Base-by-base conservation (phyloP, 345 rosid genomes). In the Heritiera fomes region DNA sequence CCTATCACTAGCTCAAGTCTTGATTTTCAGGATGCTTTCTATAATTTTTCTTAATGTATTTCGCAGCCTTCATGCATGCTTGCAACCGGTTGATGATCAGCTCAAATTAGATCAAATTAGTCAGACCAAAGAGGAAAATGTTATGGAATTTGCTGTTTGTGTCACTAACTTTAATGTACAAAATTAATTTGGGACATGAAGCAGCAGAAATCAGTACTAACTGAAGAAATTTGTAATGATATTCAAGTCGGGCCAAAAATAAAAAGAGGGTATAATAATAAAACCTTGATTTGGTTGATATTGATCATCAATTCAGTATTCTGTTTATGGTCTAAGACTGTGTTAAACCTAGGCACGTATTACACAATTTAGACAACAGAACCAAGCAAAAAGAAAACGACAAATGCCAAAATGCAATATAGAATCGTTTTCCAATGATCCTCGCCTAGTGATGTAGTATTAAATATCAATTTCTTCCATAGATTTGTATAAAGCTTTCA, bases 401-500 rank as follows among this genome's bases (percentile, higher is more conserved):
- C 40, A 4, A 71, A 8, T 71, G 43, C 15, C 60, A 52, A 13
- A 60, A 23, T 60, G 28, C 64, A 60, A 55, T 14, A 38, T 38
- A 34, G 32, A 73, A 72, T 40, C 60, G 5, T 34, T 38, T 28
- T 15, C 59, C 66, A 23, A 53, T 43, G 65, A 74, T 55, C 74
- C 18, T 38, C 23, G 14, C 34, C 69, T 9, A 13, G n/a, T 43
- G 23, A 59, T 41, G 32, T 55, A 74, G 41, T 28, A 43, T 58
- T 74, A 74, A 73, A 59, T 41, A 74, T 20, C 77, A 46, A 64
- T 71, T 58, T 72, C 52, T 69, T 78, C 70, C 75, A 59, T 56
- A 38, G 55, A 32, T 59, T 13, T 61, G 76, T 73, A 81, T 32
- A 59, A 47, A 75, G 75, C 74, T 84, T 84, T 41, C 82, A 78